Conservation (phyloP, 2,329 filamentous ascomycete species). For the Penicillium sp. region DNA sequence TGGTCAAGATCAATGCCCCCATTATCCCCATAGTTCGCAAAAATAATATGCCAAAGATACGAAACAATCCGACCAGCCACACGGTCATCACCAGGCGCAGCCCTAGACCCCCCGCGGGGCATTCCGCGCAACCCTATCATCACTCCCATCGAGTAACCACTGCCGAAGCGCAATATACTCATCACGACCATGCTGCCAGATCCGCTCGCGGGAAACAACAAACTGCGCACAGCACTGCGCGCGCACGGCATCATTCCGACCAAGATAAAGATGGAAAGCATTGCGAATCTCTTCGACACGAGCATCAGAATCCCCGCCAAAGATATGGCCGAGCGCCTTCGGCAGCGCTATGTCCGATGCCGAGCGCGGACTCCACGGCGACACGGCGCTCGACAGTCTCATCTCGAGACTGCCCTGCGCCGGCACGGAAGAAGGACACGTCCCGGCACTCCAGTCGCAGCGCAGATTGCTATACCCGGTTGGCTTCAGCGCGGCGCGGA, state of each 20-base stretch:
- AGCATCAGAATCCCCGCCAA: slow-evolving; percentile 37
- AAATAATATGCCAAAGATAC: slow-evolving; percentile 53
- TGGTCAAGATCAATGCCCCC: slow-evolving; percentile 35
- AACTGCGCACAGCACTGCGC: slow-evolving; percentile 60
- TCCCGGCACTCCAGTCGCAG: slow-evolving; percentile 53
- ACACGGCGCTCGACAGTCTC: slow-evolving; percentile 37
- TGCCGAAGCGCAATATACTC: slow-evolving; percentile 56
- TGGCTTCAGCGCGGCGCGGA: slow-evolving; percentile 39
- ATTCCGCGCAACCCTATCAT: slow-evolving; percentile 4
- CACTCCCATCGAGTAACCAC: slow-evolving; percentile 51
- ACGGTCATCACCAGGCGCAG: slow-evolving; percentile 45
- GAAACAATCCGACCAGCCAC: slow-evolving; percentile 50
- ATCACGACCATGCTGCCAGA: slow-evolving; percentile 51
- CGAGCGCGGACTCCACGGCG: slow-evolving; percentile 47
- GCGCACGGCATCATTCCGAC: slow-evolving; percentile 46
- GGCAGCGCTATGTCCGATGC: slow-evolving; percentile 43
- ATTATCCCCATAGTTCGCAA: slow-evolving; percentile 33
- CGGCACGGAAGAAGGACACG: slow-evolving; percentile 34
- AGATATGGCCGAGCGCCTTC: slow-evolving; percentile 35
- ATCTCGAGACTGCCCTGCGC: slow-evolving; percentile 47
- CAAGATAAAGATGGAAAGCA: slow-evolving; percentile 30
- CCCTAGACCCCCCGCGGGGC: slow-evolving; percentile 15
- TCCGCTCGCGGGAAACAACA: slow-evolving; percentile 50
- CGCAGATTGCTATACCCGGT: slow-evolving; percentile 52
- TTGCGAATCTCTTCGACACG: slow-evolving; percentile 24